Evolutionary conservation across 176 grass and related monocot species (phyloP).

Genomic region (Zea mays): DNA sequence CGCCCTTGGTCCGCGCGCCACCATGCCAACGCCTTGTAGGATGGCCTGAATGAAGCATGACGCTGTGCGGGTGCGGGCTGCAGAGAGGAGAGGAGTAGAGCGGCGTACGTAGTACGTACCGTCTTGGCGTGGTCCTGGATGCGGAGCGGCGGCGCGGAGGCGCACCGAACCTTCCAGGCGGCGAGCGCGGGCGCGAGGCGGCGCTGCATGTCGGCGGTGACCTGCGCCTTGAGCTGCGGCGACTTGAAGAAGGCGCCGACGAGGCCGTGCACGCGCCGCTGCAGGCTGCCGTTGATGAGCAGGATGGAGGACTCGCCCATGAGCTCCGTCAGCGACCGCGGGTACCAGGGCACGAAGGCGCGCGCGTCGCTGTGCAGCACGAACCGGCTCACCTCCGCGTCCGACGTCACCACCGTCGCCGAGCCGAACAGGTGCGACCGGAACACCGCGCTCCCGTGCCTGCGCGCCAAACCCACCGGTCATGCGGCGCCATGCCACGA

Average conservation of each 20-base stretch:
- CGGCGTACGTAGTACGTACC: no score
- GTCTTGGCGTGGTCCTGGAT: constrained; percentile 57
- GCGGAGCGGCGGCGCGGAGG: background rate
- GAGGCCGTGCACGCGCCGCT: constrained; percentile 80
- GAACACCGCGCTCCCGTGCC: constrained; percentile 87
- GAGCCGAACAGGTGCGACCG: constrained; percentile 87
- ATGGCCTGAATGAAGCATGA: background rate
- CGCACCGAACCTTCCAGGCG: background rate
- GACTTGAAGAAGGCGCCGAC: constrained; percentile 94
- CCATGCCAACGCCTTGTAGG: constrained; percentile 5
- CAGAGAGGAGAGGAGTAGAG: no score
- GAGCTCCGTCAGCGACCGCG: constrained; percentile 82
- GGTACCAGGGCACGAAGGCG: constrained; percentile 91
- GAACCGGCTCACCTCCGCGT: constrained; percentile 77
- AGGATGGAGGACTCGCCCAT: constrained; percentile 99
- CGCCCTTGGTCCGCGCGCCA: constrained; percentile 46
- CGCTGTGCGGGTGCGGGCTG: no score
- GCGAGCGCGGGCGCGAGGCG: constrained; percentile 37
- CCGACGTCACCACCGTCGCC: constrained; percentile 72
- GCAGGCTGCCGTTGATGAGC: constrained; percentile 78
- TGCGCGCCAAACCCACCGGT: no score
- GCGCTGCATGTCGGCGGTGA: constrained; percentile 87
- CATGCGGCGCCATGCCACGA: no score
- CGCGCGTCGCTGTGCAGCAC: constrained; percentile 85
- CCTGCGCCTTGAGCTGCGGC: constrained; percentile 65